Conservation (phyloP, 805 yeast species). For the Metschnikowia rubicola region DNA sequence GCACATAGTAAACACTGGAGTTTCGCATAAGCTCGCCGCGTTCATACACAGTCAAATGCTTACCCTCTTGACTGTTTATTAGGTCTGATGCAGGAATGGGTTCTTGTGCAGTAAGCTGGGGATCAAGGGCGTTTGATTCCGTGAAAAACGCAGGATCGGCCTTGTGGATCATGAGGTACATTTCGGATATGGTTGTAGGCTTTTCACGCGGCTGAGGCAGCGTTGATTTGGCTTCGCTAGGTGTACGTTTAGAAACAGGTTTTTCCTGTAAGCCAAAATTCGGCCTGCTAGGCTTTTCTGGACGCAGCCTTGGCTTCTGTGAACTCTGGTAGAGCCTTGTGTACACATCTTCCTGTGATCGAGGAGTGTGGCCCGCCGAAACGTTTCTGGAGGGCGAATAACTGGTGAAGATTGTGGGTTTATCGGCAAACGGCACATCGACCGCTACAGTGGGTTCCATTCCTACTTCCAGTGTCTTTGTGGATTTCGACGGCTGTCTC, state of each 20-base stretch:
- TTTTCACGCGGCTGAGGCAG: conserved; percentile 8
- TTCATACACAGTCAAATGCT: conserved; percentile 50
- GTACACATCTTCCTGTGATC: conserved; percentile 11
- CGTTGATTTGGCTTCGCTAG: background rate
- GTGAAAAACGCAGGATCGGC: conserved; percentile 29
- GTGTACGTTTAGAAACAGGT: background rate
- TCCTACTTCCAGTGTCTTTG: background rate
- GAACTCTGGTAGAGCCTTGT: conserved; percentile 12
- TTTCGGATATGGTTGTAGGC: conserved; percentile 14
- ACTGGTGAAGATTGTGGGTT: conserved; percentile 10
- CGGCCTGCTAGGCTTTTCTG: background rate
- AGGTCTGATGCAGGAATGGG: conserved; percentile 7
- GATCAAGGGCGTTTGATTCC: conserved; percentile 6
- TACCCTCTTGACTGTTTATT: conserved; percentile 1
- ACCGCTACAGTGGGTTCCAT: background rate
- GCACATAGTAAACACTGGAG: conserved; percentile 49
- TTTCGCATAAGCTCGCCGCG: conserved; percentile 56
- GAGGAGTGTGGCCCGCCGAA: conserved; percentile 4
- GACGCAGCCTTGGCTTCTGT: background rate
- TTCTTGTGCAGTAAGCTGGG: conserved; percentile 2
- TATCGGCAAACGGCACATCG: conserved; percentile 7
- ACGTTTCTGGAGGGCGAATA: conserved; percentile 9
- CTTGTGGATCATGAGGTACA: conserved; percentile 22
- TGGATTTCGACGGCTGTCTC: conserved; percentile 5
- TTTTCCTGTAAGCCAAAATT: background rate